Percentiles rank a stretch among this genome's conserved stretches.
These are phyloP conservation scores for Plasmodium malariae DNA, from an alignment of 169 alveolate genomes.

Conservation along the genomic window DNA sequence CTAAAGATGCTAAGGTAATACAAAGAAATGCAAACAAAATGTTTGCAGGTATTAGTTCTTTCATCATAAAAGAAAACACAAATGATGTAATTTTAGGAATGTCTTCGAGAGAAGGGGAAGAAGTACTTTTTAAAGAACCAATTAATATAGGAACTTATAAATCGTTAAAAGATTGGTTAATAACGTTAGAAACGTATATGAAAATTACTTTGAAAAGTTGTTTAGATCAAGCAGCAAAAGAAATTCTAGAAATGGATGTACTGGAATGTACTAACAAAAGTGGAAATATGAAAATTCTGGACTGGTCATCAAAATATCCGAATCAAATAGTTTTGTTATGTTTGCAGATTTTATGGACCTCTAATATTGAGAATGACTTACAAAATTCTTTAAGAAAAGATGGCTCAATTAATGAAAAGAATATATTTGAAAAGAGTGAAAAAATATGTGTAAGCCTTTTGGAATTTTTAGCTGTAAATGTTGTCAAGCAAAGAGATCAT, in stretches of 20 bases:
- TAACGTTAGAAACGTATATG: constrained; percentile 89
- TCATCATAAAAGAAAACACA: constrained; percentile 86
- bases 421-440: constrained; percentile 80
- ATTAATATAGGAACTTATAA: constrained; percentile 88
- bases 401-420: constrained; percentile 58
- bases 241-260: constrained; percentile 82
- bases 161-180: constrained; percentile 93
- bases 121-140: constrained; percentile 86
- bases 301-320: constrained; percentile 87
- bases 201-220: constrained; percentile 86
- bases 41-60: constrained; percentile 97
- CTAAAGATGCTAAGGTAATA: constrained; percentile 95
- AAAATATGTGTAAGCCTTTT: constrained; percentile 83
- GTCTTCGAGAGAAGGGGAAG: constrained; percentile 92
- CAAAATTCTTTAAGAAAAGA: constrained; percentile 14
- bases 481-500: constrained; percentile 90
- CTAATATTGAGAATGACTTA: constrained; percentile 86
- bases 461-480: constrained; percentile 91
- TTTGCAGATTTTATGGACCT: constrained; percentile 91
- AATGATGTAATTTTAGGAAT: constrained; percentile 90
- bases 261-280: constrained; percentile 42
- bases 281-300: constrained; percentile 58
- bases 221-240: constrained; percentile 89
- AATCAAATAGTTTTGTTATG: constrained; percentile 91
- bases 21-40: constrained; percentile 97